Conservation (phyloP, 768 basidiomycete genomes). For the Phylloporus sp. region DNA sequence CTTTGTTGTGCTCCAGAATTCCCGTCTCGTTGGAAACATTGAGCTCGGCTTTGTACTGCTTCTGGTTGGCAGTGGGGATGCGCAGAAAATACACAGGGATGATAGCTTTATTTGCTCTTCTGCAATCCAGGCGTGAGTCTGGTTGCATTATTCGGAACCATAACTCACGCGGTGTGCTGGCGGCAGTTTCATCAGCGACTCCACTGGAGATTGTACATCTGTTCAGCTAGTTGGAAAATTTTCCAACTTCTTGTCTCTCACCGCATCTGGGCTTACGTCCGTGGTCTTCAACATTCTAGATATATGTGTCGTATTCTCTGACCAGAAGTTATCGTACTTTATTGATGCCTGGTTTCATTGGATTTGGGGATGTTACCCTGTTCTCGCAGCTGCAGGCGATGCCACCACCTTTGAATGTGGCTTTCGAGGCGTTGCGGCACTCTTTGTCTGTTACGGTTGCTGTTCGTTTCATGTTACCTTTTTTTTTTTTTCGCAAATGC, state of each 20-base stretch:
- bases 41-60: conserved; percentile 67
- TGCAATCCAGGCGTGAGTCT: conserved; percentile 71
- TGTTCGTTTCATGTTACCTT: conserved; percentile 69
- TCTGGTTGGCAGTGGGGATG: conserved; percentile 83
- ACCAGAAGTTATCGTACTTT: conserved; percentile 62
- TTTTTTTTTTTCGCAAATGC: conserved; percentile 65
- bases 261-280: conserved; percentile 61
- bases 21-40: conserved; percentile 65
- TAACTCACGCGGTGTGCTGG: conserved; percentile 8
- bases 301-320: conserved; percentile 65
- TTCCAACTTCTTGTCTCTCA: conserved; percentile 59
- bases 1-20: conserved; percentile 63
- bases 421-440: conserved; percentile 72
- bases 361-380: conserved; percentile 80
- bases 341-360: conserved; percentile 80
- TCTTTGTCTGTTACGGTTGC: conserved; percentile 77
- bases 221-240: conserved; percentile 69
- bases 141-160: background rate
- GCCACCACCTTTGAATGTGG: conserved; percentile 68
- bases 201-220: conserved; percentile 73
- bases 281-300: conserved; percentile 69
- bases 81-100: conserved; percentile 67
- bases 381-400: conserved; percentile 69
- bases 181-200: conserved; percentile 63
- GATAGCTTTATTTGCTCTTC: conserved; percentile 85